Base-by-base conservation (phyloP, 495 filamentous ascomycete species). In the Neurospora cerealis region DNA sequence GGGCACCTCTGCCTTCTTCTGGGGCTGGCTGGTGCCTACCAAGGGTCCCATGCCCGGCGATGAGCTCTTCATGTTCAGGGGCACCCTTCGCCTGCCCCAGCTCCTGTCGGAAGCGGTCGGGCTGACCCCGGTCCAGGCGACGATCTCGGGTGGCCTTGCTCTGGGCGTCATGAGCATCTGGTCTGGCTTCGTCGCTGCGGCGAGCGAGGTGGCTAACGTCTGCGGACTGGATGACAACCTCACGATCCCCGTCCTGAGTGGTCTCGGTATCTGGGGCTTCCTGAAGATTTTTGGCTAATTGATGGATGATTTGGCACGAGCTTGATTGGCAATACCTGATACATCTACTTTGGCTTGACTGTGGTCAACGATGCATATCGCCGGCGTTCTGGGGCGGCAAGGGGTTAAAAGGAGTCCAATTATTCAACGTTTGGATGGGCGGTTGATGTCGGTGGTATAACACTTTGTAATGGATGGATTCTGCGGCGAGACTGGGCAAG, bases 161-260 rank as follows among this genome's bases (percentile, higher is more conserved):
- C 84, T 98, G n/a, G 92, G 90, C 3, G 84, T 93, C 44, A 90
- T 98, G 90, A 94, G 93, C 80, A 75, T 97, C 32, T 92, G 93
- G 82, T 94, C 95, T 19, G 96, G 96, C 9, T 78, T 98, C 41
- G 90, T 95, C 72, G 96, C 93, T 15, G 91, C 93, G 70, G 89
- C 90, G 40, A 97, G 93, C 79, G 96, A 99, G 83, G 93, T 95
- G 38, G 86, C 97, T 71, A 94, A 98, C 83, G 76, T 97, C 0
- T 97, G 92, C 79, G 91, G 93, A 37, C 93, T 93, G 93, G 96
- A 99, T 80, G 96, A 99, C 84, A 99, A 99, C 83, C 85, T 98
- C 74, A 97, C 95, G 42, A 99, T 99, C 81, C 96, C 96, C 15
- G 89, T 97, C 46, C 83, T 99, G 70, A 97, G 93, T 80, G 93